A percentile compares a stretch with the other conserved stretches of the same genome.
Conservation (phyloP, 805 yeast species). For the Yamadazyma akitaensis region DNA sequence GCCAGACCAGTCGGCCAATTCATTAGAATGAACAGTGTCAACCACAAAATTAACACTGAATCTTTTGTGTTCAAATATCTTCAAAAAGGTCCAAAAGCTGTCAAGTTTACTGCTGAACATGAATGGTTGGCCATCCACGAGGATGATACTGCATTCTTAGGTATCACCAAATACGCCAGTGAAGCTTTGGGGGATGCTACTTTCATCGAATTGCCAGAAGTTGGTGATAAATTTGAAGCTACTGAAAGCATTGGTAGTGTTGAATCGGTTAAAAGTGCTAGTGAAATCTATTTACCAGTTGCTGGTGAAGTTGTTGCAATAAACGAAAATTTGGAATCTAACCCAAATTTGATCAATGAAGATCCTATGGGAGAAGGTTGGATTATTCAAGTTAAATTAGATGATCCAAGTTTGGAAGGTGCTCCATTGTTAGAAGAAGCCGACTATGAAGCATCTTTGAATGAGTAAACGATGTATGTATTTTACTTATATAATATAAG, state of each 20-base stretch:
- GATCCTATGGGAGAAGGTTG: constrained; percentile 96
- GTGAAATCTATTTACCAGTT: constrained; percentile 89
- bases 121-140: constrained; percentile 90
- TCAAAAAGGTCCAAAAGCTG: constrained; percentile 42
- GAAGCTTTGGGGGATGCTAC: constrained; percentile 98
- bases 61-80: constrained; percentile 38
- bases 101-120: constrained; percentile 82
- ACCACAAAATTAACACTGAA: constrained; percentile 34
- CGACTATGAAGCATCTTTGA: constrained; percentile 55
- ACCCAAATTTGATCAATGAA: constrained; percentile 75
- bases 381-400: constrained; percentile 74
- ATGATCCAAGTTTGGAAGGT: constrained; percentile 34
- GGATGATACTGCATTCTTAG: constrained; percentile 80
- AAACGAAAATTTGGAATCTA: constrained; percentile 61
- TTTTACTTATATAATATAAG: neutral
- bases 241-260: constrained; percentile 91
- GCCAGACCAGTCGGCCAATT: constrained; percentile 8
- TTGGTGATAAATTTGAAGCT: constrained; percentile 53
- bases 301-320: constrained; percentile 70
- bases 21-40: constrained; percentile 26
- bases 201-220: constrained; percentile 83
- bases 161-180: constrained; percentile 92
- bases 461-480: constrained; percentile 16
- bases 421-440: constrained; percentile 52
- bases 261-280: constrained; percentile 91